phyloP scores from a whole-genome alignment of 768 basidiomycete species.

The Rhodocollybia butyracea region DNA sequence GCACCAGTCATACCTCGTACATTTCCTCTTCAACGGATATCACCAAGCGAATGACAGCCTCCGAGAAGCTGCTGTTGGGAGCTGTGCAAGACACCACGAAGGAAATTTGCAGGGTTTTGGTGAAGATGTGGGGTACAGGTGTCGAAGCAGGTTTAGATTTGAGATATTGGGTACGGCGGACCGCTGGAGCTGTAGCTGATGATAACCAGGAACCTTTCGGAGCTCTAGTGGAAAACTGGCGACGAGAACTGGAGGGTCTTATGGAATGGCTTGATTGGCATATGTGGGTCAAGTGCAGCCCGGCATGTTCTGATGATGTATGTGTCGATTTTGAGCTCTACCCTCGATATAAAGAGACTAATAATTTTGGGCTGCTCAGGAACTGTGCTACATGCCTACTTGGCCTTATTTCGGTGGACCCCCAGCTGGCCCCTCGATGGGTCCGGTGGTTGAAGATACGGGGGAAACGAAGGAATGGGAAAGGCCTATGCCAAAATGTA shows the following conservation, averaged over 20 bases:
- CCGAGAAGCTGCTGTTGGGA: slow-evolving; percentile 26
- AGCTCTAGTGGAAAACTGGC: slow-evolving; percentile 26
- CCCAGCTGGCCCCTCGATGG: slow-evolving; percentile 1
- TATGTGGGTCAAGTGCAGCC: slow-evolving; percentile 45
- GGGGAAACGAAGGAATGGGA: too few relatives aligned
- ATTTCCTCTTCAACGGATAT: slow-evolving; percentile 16
- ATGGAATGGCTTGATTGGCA: slow-evolving; percentile 55
- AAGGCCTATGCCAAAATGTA: too few relatives aligned
- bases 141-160: slow-evolving; percentile 21
- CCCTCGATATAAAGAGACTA: too few relatives aligned
- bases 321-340: too few relatives aligned
- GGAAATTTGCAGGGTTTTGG: slow-evolving; percentile 45
- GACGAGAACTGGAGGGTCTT: slow-evolving; percentile 26
- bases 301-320: slow-evolving; percentile 44
- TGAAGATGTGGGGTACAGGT: slow-evolving; percentile 46
- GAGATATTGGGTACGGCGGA: neutral
- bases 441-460: too few relatives aligned
- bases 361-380: slow-evolving; percentile 29
- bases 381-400: slow-evolving; percentile 41
- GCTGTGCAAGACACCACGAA: slow-evolving; percentile 31
- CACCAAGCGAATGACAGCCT: slow-evolving; percentile 18
- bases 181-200: neutral
- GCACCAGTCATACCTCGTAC: slow-evolving; percentile 26
- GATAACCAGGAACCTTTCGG: neutral
- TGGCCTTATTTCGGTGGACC: slow-evolving; percentile 34